Base-by-base conservation (phyloP, 768 basidiomycete genomes). In the Steccherinum ochraceum region DNA sequence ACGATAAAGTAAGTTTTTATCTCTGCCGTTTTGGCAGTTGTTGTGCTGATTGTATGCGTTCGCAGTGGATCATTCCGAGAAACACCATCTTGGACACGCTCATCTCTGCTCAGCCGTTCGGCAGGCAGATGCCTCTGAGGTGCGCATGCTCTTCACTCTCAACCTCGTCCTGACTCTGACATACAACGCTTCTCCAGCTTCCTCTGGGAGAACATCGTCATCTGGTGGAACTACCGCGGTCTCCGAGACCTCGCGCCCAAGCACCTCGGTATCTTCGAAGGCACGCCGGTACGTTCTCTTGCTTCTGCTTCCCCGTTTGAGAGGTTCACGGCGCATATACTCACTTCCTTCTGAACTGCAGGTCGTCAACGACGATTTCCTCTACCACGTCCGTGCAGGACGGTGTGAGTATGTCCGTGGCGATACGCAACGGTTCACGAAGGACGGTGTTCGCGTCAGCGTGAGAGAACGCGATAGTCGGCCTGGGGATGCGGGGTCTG, bases 341-440 rank as follows among this genome's bases (percentile, higher is more conserved):
- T n/a, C n/a, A n/a, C n/a, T n/a, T 11, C 26, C 40, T 45, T 16
- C 30, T 74, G 71, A n/a, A n/a, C n/a, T n/a, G n/a, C n/a, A n/a
- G n/a, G 67, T 79, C 25, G 76, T 79, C 16, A 80, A 80, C 58
- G 73, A 79, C 57, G 72, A 67, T 13, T 79, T 80, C 55, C 65
- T 80, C 5, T 44, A 59, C 0, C 72, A 77, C 45, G 70, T 79
- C 25, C 72, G 73, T 40, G 52, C 53, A 1, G 73, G 74, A 2
- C 56, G 63, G 23, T 73, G 75, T 55, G 52, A 60, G n/a, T 79
- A 80, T 57, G 58, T 77, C 13, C 75, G 77, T 3, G 75, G 75
- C 2, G 73, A 78, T 55, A 73, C 72, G 0, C 51, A 69, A 13
- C 64, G 67, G 3, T 58, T 79, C 43, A 73, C 70, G 12, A 61